phyloP scores from a whole-genome alignment of 345 rosid species.

The Bruguiera sexangula region DNA sequence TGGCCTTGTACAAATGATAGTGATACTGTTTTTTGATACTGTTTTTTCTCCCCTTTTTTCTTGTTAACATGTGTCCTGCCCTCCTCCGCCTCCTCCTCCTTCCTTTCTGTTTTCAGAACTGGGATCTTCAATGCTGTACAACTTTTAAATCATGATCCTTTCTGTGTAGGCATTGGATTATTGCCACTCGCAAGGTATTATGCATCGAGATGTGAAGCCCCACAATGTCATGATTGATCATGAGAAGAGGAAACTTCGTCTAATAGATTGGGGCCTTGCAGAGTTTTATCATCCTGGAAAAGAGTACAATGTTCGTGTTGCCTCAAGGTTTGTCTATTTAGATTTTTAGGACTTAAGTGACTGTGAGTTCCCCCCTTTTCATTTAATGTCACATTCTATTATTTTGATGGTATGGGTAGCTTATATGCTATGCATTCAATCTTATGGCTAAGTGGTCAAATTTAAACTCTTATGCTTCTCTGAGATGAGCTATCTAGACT shows the following conservation, averaged over 20 bases:
- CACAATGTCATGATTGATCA: conserved; percentile 99
- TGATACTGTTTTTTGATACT: too few relatives aligned
- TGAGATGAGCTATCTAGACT: background rate
- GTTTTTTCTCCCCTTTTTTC: too few relatives aligned
- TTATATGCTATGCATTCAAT: background rate
- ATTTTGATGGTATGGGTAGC: background rate
- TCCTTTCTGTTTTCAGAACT: background rate
- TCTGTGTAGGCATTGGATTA: conserved; percentile 80
- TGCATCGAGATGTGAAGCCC: conserved; percentile 99
- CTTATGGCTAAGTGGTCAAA: background rate
- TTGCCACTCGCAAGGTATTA: conserved; percentile 97
- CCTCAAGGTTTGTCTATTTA: conserved; percentile 62
- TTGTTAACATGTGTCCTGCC: too few relatives aligned
- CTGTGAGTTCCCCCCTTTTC: too few relatives aligned
- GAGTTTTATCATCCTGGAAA: conserved; percentile 97
- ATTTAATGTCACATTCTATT: background rate
- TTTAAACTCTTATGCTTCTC: background rate
- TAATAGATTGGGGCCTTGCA: conserved; percentile 97
- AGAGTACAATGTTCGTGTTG: conserved; percentile 97
- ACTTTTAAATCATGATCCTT: background rate
- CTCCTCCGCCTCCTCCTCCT: too few relatives aligned
- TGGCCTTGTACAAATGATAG: too few relatives aligned
- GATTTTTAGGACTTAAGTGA: too few relatives aligned
- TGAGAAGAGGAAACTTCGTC: conserved; percentile 86
- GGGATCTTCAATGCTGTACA: background rate